A percentile compares a stretch with the other conserved stretches of the same genome.
Conservation (phyloP, 306 rosid species). For the Cicer pinnatifidum region DNA sequence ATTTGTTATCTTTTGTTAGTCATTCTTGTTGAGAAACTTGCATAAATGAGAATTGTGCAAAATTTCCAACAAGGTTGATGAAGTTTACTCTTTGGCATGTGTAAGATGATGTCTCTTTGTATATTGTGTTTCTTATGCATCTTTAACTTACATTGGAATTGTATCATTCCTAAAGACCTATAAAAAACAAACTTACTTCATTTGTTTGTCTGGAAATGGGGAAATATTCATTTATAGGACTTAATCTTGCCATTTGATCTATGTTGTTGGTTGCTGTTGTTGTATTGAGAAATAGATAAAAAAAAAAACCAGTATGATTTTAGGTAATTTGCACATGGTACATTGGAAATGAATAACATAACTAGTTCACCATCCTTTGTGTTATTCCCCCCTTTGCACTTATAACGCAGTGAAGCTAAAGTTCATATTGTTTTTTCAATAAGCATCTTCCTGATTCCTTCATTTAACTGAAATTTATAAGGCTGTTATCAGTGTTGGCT, state of each 20-base stretch:
- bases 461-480: conserved; percentile 73
- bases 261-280: neutral
- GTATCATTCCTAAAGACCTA: neutral
- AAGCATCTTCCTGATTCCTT: conserved; percentile 60
- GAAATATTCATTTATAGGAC: neutral
- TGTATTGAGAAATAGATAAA: neutral
- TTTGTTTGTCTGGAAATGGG: conserved; percentile 9
- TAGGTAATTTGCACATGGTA: conserved; percentile 4
- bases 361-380: conserved; percentile 24
- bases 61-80: neutral
- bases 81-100: conserved; percentile 13
- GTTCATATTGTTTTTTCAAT: conserved; percentile 38
- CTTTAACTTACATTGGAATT: conserved; percentile 3
- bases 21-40: neutral
- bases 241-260: neutral
- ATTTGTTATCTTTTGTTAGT: conserved; percentile 1
- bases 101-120: neutral
- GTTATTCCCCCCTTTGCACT: conserved; percentile 3
- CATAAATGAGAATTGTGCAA: neutral
- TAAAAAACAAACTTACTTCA: neutral
- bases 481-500: conserved; percentile 93
- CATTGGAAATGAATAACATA: conserved; percentile 19
- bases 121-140: neutral
- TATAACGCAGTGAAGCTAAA: conserved; percentile 15
- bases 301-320: neutral